Conservation (phyloP, 2,329 filamentous ascomycete genomes). For the Nannizzia gypsea region DNA sequence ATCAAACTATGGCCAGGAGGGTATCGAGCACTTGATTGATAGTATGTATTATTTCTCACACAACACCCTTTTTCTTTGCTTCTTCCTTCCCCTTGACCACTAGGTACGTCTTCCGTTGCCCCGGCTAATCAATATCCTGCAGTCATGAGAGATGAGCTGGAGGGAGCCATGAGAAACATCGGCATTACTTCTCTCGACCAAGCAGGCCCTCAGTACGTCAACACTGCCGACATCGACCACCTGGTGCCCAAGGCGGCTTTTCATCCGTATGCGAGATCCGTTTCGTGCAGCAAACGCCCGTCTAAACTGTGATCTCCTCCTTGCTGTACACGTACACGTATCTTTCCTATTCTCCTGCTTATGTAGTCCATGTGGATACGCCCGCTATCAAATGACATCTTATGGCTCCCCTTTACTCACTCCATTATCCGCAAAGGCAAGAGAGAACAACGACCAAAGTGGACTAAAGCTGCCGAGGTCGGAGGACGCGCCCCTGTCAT, state of each 20-base stretch:
- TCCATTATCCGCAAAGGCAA: no score
- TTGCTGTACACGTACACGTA: background rate
- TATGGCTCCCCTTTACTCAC: background rate
- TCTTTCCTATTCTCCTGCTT: background rate
- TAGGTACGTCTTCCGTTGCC: no score
- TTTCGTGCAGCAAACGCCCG: constrained; percentile 21
- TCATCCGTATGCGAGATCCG: constrained; percentile 34
- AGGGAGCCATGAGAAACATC: constrained; percentile 38
- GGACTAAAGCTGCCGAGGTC: background rate
- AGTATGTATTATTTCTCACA: constrained; percentile 33
- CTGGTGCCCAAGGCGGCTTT: constrained; percentile 32
- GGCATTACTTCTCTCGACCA: constrained; percentile 37
- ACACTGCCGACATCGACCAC: constrained; percentile 41
- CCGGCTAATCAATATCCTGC: background rate
- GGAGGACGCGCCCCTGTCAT: background rate
- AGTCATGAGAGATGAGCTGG: constrained; percentile 39
- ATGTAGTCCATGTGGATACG: background rate
- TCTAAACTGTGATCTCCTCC: constrained; percentile 20
- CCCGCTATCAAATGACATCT: background rate
- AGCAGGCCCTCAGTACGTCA: constrained; percentile 34
- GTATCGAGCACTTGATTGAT: constrained; percentile 43
- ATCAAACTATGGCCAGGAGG: constrained; percentile 43
- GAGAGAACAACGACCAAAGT: background rate
- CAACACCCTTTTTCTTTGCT: background rate
- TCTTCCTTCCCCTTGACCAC: background rate